Percentiles rank a stretch among this genome's conserved stretches.
These are phyloP conservation scores for Calcarisporium arbuscula DNA, from an alignment of 2,329 filamentous ascomycete species.

Conservation along the genomic window DNA sequence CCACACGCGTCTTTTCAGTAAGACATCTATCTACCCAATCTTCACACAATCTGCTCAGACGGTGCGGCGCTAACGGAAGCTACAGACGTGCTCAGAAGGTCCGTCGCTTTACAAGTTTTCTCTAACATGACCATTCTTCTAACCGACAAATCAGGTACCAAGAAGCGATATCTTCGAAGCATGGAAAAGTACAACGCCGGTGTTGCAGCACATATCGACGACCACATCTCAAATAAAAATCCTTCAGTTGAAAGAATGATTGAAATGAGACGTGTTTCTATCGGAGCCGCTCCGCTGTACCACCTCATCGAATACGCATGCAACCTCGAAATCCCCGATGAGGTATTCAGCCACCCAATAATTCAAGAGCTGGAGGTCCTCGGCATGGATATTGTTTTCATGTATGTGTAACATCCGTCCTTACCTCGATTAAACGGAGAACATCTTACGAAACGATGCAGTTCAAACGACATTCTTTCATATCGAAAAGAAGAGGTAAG, in stretches of 20 bases:
- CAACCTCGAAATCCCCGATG: constrained; percentile 12
- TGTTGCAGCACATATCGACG: constrained; percentile 12
- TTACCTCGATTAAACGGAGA: too few species aligned
- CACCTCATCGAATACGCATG: constrained; percentile 17
- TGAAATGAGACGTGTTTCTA: constrained; percentile 11
- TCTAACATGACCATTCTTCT: too few species aligned
- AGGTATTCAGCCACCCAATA: constrained; percentile 13
- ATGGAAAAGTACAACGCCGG: constrained; percentile 14
- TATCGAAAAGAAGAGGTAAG: constrained; percentile 16
- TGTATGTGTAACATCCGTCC: constrained; percentile 12
- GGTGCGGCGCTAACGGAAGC: too few species aligned
- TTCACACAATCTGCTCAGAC: too few species aligned
- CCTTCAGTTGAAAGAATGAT: constrained; percentile 14
- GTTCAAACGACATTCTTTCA: constrained; percentile 16
- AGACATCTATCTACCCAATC: too few species aligned
- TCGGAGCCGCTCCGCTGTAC: constrained; percentile 14
- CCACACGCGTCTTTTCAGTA: constrained; percentile 9
- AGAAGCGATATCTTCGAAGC: constrained; percentile 10
- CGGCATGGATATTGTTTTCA: constrained; percentile 16
- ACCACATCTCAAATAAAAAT: constrained; percentile 4
- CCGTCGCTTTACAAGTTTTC: too few species aligned
- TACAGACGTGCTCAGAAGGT: too few species aligned
- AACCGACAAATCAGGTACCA: constrained; percentile 7
- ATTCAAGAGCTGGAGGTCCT: constrained; percentile 16
- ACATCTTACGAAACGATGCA: too few species aligned